Evolutionary conservation across 176 grass and related monocot species (phyloP).

Genomic region (Elaeis guineensis): DNA sequence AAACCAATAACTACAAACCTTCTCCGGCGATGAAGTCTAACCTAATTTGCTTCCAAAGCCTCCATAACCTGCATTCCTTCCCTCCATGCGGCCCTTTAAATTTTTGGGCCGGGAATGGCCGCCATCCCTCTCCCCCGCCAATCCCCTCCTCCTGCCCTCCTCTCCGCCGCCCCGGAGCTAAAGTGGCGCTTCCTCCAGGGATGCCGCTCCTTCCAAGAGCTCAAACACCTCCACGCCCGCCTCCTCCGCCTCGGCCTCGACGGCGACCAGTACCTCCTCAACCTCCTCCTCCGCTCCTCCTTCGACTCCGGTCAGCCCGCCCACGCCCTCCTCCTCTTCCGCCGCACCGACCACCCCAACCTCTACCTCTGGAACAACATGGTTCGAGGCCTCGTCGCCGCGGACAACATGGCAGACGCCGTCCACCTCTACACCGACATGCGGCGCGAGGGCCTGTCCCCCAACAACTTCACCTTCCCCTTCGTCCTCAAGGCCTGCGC

Average conservation of each 20-base stretch:
- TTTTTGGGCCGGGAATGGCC: conserved; percentile 7
- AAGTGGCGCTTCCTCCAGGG: conserved; percentile 15
- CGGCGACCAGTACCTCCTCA: conserved; percentile 16
- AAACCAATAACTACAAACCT: no score
- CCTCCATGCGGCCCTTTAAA: not conserved
- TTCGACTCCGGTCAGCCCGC: conserved; percentile 21
- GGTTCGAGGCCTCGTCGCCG: conserved; percentile 32
- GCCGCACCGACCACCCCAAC: conserved; percentile 6
- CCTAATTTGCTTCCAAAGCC: no score
- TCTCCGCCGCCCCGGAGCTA: not conserved
- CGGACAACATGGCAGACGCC: conserved; percentile 27
- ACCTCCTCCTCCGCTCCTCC: conserved; percentile 39
- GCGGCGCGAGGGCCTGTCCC: conserved; percentile 20
- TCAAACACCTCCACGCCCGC: conserved; percentile 32
- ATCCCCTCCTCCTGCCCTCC: not conserved
- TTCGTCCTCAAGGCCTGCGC: conserved; percentile 49
- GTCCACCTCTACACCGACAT: conserved; percentile 23
- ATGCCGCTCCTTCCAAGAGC: conserved; percentile 12
- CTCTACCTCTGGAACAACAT: conserved; percentile 18
- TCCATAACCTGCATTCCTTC: no score
- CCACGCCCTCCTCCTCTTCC: conserved; percentile 8
- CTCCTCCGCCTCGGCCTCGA: conserved; percentile 15
- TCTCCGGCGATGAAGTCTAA: no score
- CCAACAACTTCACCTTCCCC: conserved; percentile 43
- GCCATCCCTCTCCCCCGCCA: not conserved